Evolutionary conservation across 768 basidiomycete genomes (phyloP).

Genomic region (Auricularia sp.): DNA sequence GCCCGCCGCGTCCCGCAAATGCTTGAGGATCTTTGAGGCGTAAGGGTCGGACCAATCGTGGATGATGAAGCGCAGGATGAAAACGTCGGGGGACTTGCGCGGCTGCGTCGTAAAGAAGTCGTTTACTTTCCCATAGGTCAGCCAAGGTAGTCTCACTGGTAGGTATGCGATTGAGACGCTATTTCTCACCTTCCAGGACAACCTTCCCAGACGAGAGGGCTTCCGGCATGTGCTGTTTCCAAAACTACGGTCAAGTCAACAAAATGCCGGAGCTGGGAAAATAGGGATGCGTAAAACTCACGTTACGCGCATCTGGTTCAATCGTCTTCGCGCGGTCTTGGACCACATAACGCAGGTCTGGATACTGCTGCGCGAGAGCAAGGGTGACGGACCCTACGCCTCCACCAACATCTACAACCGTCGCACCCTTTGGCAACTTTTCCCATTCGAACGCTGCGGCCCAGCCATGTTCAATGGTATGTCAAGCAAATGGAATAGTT

Average conservation of each 20-base stretch:
- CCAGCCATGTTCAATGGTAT: neutral
- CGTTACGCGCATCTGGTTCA: conserved; percentile 3
- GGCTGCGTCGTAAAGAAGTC: neutral
- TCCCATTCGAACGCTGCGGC: neutral
- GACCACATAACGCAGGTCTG: conserved; percentile 11
- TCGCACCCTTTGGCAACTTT: conserved; percentile 8
- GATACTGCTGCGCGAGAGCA: conserved; percentile 6
- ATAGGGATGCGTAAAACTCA: neutral
- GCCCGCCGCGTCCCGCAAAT: conserved; percentile 7
- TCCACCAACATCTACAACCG: conserved; percentile 18
- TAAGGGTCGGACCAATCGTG: conserved; percentile 14
- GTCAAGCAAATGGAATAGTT: neutral
- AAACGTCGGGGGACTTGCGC: conserved; percentile 6
- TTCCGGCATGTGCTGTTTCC: conserved; percentile 5
- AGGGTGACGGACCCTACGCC: conserved; percentile 14
- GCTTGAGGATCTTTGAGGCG: conserved; percentile 6
- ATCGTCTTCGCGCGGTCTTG: conserved; percentile 16
- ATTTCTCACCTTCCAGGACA: conserved; percentile 5
- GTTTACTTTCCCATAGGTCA: conserved; percentile 12
- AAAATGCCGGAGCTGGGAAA: neutral
- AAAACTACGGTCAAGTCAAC: conserved; percentile 1
- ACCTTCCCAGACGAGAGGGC: conserved; percentile 7
- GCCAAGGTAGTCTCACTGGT: conserved; percentile 3
- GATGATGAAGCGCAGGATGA: conserved; percentile 9
- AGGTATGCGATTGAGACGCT: neutral